phyloP scores from a whole-genome alignment of 495 filamentous ascomycete genomes.

The Jackrogersella minutella region DNA sequence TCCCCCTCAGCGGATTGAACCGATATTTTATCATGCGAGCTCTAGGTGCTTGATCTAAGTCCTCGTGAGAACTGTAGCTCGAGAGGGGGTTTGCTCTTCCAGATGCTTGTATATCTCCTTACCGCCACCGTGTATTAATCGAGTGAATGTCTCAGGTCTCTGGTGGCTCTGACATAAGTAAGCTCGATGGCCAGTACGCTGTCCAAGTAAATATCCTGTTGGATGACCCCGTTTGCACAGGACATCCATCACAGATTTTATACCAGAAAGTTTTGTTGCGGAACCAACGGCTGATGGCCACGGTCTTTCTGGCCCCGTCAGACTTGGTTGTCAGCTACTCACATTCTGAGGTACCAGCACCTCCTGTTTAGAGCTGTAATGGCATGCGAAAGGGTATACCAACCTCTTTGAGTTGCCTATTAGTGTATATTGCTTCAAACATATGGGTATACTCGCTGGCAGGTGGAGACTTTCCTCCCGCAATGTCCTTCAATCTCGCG shows the following conservation, averaged over 20 bases:
- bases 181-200: conserved; percentile 58
- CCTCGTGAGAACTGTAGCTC: conserved; percentile 51
- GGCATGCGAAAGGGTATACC: conserved; percentile 49
- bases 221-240: conserved; percentile 48
- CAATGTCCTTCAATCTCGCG: conserved; percentile 55
- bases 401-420: conserved; percentile 53
- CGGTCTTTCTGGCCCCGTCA: conserved; percentile 40
- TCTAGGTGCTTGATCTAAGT: no score
- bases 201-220: conserved; percentile 60
- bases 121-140: conserved; percentile 50
- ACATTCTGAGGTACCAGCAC: conserved; percentile 49
- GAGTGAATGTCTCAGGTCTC: conserved; percentile 57
- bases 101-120: conserved; percentile 53
- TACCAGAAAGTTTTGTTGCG: no score
- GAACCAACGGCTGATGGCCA: conserved; percentile 53
- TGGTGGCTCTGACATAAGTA: conserved; percentile 54
- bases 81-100: conserved; percentile 52
- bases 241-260: no score
- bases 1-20: conserved; percentile 52
- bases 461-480: conserved; percentile 56
- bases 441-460: conserved; percentile 46
- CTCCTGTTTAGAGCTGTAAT: conserved; percentile 54
- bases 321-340: not conserved
- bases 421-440: conserved; percentile 55
- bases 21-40: no score